Evolutionary conservation across 768 basidiomycete species (phyloP).

Genomic region (Lanmaoa rubissima): DNA sequence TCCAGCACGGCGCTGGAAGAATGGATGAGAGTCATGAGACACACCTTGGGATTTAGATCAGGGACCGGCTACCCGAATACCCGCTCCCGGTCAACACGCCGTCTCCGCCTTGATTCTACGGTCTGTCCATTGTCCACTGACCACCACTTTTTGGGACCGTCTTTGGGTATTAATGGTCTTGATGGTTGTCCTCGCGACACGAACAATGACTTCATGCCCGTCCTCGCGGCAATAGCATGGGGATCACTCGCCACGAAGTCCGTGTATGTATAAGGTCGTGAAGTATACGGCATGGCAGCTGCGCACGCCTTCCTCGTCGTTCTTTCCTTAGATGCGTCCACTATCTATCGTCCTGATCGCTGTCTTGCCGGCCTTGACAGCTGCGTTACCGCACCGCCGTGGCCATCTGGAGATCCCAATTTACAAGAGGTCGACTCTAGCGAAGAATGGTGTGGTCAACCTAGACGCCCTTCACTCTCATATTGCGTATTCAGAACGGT

Average conservation of each 20-base stretch:
- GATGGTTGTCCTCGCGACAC: neutral
- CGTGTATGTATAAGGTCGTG: conserved; percentile 11
- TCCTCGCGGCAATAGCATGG: neutral
- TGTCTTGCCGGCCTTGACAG: conserved; percentile 15
- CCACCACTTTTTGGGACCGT: no score
- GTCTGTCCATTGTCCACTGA: neutral
- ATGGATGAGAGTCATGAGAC: neutral
- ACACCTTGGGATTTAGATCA: neutral
- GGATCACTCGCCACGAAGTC: neutral
- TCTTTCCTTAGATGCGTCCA: conserved; percentile 10
- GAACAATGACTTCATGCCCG: neutral
- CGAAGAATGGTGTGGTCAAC: conserved; percentile 16
- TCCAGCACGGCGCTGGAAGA: neutral
- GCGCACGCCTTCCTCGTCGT: neutral
- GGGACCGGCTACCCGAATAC: neutral
- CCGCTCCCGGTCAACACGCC: neutral
- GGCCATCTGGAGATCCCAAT: conserved; percentile 18
- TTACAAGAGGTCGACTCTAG: conserved; percentile 12
- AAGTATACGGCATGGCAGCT: neutral
- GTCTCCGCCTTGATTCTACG: no score
- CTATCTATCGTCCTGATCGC: conserved; percentile 5
- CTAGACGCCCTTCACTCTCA: conserved; percentile 14
- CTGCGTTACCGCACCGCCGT: conserved; percentile 14
- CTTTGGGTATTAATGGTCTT: neutral
- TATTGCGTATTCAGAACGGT: conserved; percentile 12